These are phyloP conservation scores for Nothomitra cinnamomea DNA, from an alignment of 2,329 filamentous ascomycete species.

Conservation along the genomic window DNA sequence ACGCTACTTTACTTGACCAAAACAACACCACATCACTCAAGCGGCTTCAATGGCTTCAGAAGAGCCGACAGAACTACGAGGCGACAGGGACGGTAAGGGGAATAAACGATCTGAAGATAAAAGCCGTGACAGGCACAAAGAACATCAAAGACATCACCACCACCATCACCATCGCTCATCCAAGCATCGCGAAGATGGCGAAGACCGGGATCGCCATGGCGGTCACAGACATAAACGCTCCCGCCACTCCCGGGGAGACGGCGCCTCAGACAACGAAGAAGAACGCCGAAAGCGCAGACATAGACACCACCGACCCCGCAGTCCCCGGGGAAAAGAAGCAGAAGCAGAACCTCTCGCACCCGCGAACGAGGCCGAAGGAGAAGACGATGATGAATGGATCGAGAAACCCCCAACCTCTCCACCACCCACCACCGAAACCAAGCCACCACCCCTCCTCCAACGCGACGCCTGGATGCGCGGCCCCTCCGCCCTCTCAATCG, in stretches of 20 bases:
- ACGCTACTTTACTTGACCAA: not conserved
- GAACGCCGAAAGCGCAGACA: slow-evolving; percentile 17
- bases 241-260: slow-evolving; percentile 19
- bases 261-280: slow-evolving; percentile 22
- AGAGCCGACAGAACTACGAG: slow-evolving; percentile 62
- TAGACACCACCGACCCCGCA: slow-evolving; percentile 11
- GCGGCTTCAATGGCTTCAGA: slow-evolving; percentile 35
- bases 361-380: slow-evolving; percentile 30
- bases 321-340: slow-evolving; percentile 4
- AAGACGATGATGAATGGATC: slow-evolving; percentile 27
- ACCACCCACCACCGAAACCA: slow-evolving; percentile 20
- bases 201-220: slow-evolving; percentile 28
- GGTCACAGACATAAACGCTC: slow-evolving; percentile 31
- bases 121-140: not conserved
- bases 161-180: slow-evolving; percentile 17
- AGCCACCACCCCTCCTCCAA: no score
- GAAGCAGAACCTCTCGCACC: no score
- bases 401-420: slow-evolving; percentile 22
- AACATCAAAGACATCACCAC: slow-evolving; percentile 28
- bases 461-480: slow-evolving; percentile 93
- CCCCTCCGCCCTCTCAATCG: slow-evolving; percentile 63
- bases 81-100: not conserved
- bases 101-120: not conserved
- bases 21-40: not conserved
- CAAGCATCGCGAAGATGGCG: slow-evolving; percentile 27